Evolutionary conservation across 2,329 filamentous ascomycete species (phyloP).

Genomic region (Pseudopithomyces chartarum): DNA sequence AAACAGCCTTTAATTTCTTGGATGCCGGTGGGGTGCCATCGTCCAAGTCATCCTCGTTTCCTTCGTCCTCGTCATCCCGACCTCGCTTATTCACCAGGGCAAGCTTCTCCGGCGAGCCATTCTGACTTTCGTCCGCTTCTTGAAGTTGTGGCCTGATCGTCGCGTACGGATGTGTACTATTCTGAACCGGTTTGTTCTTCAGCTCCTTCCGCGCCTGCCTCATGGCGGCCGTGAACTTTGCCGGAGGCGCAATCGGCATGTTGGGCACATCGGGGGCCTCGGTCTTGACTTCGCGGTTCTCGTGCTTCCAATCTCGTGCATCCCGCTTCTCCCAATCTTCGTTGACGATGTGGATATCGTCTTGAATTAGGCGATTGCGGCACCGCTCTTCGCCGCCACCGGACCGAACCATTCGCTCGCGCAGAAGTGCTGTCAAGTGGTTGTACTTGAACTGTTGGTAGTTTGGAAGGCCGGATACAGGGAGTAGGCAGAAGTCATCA

Average conservation of each 20-base stretch:
- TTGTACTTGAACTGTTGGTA: conserved; percentile 22
- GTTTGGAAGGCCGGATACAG: conserved; percentile 6
- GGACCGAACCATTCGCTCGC: conserved; percentile 17
- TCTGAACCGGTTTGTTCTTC: neutral
- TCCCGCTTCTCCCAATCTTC: conserved; percentile 11
- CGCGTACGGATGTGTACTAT: neutral
- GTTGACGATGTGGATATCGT: conserved; percentile 20
- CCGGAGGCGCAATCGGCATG: conserved; percentile 3
- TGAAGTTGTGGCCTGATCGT: neutral
- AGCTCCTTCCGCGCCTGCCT: neutral
- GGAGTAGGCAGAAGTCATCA: neutral
- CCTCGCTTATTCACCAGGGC: neutral
- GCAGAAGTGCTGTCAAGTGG: conserved; percentile 20
- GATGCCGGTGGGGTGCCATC: neutral
- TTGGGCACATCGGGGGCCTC: conserved; percentile 2
- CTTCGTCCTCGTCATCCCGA: neutral
- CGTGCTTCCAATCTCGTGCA: neutral
- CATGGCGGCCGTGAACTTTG: neutral
- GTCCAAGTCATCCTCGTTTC: neutral
- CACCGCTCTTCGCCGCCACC: conserved; percentile 14
- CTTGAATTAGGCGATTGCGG: conserved; percentile 22
- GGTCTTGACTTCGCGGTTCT: neutral
- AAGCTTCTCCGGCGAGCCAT: neutral
- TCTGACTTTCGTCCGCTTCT: neutral
- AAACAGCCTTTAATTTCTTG: neutral